Evolutionary conservation across 208 protist species (phyloP), one percentile per base, ranked within the genome.

Genomic region (Crithidia bombi): DNA sequence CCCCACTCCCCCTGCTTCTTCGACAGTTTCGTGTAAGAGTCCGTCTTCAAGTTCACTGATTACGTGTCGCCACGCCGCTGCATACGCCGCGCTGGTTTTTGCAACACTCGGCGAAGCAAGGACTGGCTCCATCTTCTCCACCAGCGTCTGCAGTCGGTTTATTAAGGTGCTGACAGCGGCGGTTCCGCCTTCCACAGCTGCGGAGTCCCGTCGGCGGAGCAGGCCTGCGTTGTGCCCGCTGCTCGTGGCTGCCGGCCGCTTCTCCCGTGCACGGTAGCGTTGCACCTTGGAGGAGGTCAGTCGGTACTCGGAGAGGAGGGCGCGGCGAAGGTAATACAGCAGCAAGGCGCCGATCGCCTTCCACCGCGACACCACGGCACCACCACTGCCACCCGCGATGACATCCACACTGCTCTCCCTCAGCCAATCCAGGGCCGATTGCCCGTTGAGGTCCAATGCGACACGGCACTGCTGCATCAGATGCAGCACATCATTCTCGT

Each of bases 401-500:
- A 15, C 36, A 21, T 56, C 50, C 2, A 47, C 17, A 5, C 39
- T n/a, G 21, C 2, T 58, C 14, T 58, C 50, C 33, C n/a, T 39
- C 9, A 75, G 35, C 56, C 44, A 61, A 25, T 70, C 72, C 15
- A 75, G 56, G 14, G 50, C 49, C 23, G 36, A 81, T 69, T 92
- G 79, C 28, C 81, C 88, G 33, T 76, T 65, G 28, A 94, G 66
- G 58, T 96, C 86, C 33, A 93, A 55, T 12, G 79, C 86, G 25
- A 55, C 73, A 39, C 77, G 75, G 57, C 86, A 91, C 50, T 86
- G 78, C 52, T 87, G 72, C 41, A 89, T 39, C 12, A 86, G 63
- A 47, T 86, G 78, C 62, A 83, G 12, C 23, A 90, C 78, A 63
- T 92, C 88, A 33, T 69, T 77, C 47, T 90, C 86, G n/a, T 74